Conservation (phyloP, 371 early-diverging fungal genomes). For the Funneliformis caledonium region DNA sequence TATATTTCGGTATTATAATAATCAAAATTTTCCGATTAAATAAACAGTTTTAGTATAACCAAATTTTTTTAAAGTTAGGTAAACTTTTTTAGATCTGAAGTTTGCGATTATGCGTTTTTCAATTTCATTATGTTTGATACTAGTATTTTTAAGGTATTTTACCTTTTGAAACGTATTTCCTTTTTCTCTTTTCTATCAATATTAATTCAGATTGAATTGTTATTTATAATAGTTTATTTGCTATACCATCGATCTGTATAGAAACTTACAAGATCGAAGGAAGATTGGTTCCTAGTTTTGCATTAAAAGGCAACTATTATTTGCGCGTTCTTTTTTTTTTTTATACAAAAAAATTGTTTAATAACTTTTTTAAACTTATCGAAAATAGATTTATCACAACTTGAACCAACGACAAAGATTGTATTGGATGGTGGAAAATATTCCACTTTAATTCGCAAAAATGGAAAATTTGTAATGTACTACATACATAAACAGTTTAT, state of each 20-base stretch:
- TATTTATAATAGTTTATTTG: neutral
- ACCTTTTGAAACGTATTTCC: too few relatives aligned
- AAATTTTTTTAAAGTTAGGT: too few relatives aligned
- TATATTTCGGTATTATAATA: too few relatives aligned
- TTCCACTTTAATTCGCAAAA: conserved; percentile 24
- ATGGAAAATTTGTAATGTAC: conserved; percentile 38
- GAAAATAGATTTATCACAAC: conserved; percentile 24
- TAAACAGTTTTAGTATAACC: too few relatives aligned
- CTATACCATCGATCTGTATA: neutral
- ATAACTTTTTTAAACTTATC: neutral
- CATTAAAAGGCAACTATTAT: conserved; percentile 10
- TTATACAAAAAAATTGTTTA: neutral
- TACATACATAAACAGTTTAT: too few relatives aligned
- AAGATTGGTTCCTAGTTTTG: neutral
- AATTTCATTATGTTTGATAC: too few relatives aligned
- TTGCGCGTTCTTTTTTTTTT: neutral
- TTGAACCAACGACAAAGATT: conserved; percentile 30
- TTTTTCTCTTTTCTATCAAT: too few relatives aligned
- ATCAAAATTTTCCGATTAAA: too few relatives aligned
- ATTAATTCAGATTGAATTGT: too few relatives aligned
- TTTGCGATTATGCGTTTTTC: too few relatives aligned
- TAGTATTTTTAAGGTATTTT: too few relatives aligned
- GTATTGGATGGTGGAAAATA: conserved; percentile 38
- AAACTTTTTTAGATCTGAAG: too few relatives aligned
- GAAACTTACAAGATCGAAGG: conserved; percentile 26